A percentile compares a stretch with the other conserved stretches of the same genome.
phyloP scores from a whole-genome alignment of 371 early-diverging fungal species.

The Mucor circinelloides region DNA sequence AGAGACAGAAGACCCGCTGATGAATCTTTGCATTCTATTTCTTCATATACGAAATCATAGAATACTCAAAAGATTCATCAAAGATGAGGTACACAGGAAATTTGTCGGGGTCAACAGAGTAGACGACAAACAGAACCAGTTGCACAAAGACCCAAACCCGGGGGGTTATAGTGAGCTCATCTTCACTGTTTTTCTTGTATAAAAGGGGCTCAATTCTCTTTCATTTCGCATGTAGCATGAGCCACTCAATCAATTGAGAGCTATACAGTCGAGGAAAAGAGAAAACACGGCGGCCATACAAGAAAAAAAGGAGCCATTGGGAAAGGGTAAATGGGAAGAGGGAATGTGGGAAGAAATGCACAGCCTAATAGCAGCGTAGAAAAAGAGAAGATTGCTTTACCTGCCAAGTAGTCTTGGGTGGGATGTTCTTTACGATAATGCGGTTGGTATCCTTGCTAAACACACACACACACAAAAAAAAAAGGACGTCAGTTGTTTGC shows the following conservation, averaged over 20 bases:
- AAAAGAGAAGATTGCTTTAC: conserved; percentile 50
- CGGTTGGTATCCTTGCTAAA: conserved; percentile 54
- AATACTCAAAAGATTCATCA: neutral
- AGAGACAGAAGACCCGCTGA: neutral
- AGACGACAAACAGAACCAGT: conserved; percentile 23
- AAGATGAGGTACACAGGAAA: conserved; percentile 10
- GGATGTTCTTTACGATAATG: conserved; percentile 65
- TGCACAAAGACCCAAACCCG: conserved; percentile 25
- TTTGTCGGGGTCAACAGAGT: conserved; percentile 19
- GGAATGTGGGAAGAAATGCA: conserved; percentile 11
- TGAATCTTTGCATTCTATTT: neutral
- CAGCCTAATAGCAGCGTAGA: conserved; percentile 24
- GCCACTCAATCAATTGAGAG: neutral
- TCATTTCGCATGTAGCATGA: neutral
- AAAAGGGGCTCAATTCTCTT: neutral
- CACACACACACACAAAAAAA: neutral
- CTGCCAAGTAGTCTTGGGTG: conserved; percentile 76
- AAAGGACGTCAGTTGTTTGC: neutral
- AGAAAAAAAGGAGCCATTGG: conserved; percentile 1
- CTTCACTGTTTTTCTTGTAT: conserved; percentile 2
- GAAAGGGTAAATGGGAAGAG: conserved; percentile 2
- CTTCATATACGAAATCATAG: neutral
- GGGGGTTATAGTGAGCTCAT: conserved; percentile 1
- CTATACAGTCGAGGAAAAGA: neutral
- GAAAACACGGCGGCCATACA: neutral